Base-by-base conservation (phyloP, 306 rosid genomes). In the Malus sylvestris region DNA sequence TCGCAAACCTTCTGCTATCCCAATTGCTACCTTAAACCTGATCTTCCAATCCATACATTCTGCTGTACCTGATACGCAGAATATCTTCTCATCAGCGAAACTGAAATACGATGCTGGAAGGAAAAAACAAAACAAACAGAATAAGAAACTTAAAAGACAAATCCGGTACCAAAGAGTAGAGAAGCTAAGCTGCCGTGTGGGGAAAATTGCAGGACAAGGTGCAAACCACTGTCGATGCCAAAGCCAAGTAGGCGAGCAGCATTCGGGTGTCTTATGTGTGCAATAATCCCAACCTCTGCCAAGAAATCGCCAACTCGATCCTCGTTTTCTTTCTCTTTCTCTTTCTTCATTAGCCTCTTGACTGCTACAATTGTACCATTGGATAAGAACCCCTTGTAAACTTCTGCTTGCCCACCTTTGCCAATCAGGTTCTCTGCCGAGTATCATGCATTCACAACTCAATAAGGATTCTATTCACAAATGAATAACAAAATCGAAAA, bases 321-420 rank as follows among this genome's bases (percentile, higher is more conserved):
- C 59, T 87, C 93, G 0, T 83, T 80, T 23, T 91, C 93, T 63
- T 78, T 89, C 32, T 87, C 96, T 2, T 82, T 85, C 74, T 85
- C 94, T 3, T 84, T 86, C 78, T 83, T 90, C 87, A 77, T 89
- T 30, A 96, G 84, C 86, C 89, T 89, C 84, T 92, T 96, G 8
- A 96, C 89, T 15, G 99, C 99, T 69, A 96, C 89, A 18, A 87
- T 38, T 81, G 88, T 85, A 55, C 98, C 98, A 76, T 91, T 87
- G 0, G 83, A 22, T 77, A 96, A 76, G 52, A 40, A 19, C 15
- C 99, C 99, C 79, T 71, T 91, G 86, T 88, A 96, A 46, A 96
- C 99, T 83, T 91, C 98, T 22, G 99, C 99, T 74, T 96, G 96
- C 32, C 99, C 99, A 64, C 99, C 99, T 86, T 85, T 81, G 14